These are phyloP conservation scores for Saccharomycopsis lassenensis DNA, from an alignment of 805 yeast species.

Conservation along the genomic window DNA sequence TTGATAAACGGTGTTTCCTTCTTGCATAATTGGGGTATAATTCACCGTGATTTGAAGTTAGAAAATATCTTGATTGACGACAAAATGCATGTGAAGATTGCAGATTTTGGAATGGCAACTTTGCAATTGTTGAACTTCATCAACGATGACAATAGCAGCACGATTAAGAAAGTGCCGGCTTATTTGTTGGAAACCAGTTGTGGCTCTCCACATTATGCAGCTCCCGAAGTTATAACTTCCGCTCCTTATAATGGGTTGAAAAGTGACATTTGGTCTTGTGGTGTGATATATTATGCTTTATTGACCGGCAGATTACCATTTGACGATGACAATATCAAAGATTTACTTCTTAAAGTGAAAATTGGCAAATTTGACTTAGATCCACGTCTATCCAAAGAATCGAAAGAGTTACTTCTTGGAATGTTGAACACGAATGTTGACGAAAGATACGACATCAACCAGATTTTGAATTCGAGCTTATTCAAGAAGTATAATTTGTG, in stretches of 20 bases:
- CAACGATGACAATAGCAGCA: slow-evolving; percentile 43
- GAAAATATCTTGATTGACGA: slow-evolving; percentile 65
- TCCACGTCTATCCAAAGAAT: slow-evolving; percentile 46
- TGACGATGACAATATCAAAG: slow-evolving; percentile 72
- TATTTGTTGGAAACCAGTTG: slow-evolving; percentile 72
- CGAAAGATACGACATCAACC: slow-evolving; percentile 56
- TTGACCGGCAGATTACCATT: slow-evolving; percentile 76
- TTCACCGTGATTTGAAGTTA: slow-evolving; percentile 77
- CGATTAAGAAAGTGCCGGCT: slow-evolving; percentile 75
- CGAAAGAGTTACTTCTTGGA: slow-evolving; percentile 50
- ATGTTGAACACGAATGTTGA: slow-evolving; percentile 66
- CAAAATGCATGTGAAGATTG: slow-evolving; percentile 57
- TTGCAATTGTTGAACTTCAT: slow-evolving; percentile 32
- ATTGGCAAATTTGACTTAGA: slow-evolving; percentile 71
- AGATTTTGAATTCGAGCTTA: slow-evolving; percentile 33
- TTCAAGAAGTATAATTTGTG: slow-evolving; percentile 14
- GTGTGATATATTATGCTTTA: slow-evolving; percentile 69
- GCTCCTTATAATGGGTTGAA: slow-evolving; percentile 74
- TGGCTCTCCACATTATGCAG: slow-evolving; percentile 84
- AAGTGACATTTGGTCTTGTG: slow-evolving; percentile 84
- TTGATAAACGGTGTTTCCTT: slow-evolving; percentile 69
- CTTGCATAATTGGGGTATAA: slow-evolving; percentile 70
- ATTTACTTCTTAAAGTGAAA: slow-evolving; percentile 61
- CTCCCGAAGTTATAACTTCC: slow-evolving; percentile 78
- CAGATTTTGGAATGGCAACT: slow-evolving; percentile 89